Evolutionary conservation across 2,329 filamentous ascomycete species (phyloP).

Genomic region (Colletotrichum sp.): DNA sequence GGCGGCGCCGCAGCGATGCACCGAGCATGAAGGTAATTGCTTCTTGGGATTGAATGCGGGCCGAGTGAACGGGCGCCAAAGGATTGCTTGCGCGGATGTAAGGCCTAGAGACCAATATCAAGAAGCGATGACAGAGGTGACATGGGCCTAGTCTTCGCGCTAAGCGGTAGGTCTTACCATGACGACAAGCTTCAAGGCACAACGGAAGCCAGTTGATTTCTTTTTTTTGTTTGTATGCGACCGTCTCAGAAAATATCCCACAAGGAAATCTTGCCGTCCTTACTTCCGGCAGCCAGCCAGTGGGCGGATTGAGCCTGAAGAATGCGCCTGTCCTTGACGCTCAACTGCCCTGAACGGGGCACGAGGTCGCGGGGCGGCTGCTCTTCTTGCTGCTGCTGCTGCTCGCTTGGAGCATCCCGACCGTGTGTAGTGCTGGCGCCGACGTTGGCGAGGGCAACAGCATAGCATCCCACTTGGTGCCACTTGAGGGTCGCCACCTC

Average conservation of each 20-base stretch:
- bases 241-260: conserved; percentile 86
- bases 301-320: conserved; percentile 73
- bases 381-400: neutral
- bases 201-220: neutral
- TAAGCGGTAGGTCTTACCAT: conserved; percentile 7
- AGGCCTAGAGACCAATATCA: neutral
- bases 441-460: conserved; percentile 71
- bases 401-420: neutral
- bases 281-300: conserved; percentile 89
- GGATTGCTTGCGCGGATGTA: neutral
- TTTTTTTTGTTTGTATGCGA: neutral
- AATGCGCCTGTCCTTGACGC: conserved; percentile 67
- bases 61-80: neutral
- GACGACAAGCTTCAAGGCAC: neutral
- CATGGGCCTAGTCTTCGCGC: neutral
- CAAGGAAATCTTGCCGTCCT: conserved; percentile 92
- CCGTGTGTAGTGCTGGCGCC: neutral
- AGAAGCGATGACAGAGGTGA: neutral
- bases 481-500: conserved; percentile 93
- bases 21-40: neutral
- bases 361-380: conserved; percentile 3
- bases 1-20: neutral
- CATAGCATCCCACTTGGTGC: conserved; percentile 89
- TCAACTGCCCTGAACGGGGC: conserved; percentile 30
- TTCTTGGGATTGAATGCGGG: neutral